A percentile compares a stretch with the other conserved stretches of the same genome.
Conservation (phyloP, 108 stramenopile genomes). For the Stephanodiscus triporus region DNA sequence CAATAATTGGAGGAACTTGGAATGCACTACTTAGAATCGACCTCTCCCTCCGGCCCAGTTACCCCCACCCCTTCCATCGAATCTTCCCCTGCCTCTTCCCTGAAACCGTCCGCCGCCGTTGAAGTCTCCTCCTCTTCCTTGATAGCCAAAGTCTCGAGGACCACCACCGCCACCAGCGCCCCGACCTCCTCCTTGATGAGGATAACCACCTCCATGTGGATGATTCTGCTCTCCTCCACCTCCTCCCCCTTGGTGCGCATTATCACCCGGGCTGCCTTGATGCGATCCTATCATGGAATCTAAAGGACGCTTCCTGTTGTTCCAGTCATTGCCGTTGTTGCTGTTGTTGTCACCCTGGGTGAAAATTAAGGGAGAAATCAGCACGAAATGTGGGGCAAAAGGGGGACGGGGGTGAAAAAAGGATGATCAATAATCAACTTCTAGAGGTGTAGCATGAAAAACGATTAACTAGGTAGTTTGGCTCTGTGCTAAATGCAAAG, state of each 20-base stretch:
- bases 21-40: background rate
- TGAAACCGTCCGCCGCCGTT: conserved; percentile 13
- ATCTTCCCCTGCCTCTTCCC: conserved; percentile 16
- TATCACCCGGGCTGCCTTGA: background rate
- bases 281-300: conserved; percentile 14
- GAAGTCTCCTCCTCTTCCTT: conserved; percentile 21
- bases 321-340: conserved; percentile 21
- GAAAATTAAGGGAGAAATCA: background rate
- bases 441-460: background rate
- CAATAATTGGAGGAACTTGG: background rate
- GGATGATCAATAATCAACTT: conserved; percentile 4
- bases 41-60: conserved; percentile 6
- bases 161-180: conserved; percentile 36
- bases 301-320: conserved; percentile 13
- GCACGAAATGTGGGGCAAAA: background rate
- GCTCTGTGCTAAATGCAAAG: background rate
- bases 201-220: conserved; percentile 16
- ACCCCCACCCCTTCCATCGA: conserved; percentile 16
- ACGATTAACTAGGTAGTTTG: conserved; percentile 1
- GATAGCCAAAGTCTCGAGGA: conserved; percentile 21
- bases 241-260: conserved; percentile 8
- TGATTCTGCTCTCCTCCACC: conserved; percentile 13
- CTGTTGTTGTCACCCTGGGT: conserved; percentile 9
- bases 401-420: background rate
- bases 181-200: conserved; percentile 26